Conservation (phyloP, 2,329 filamentous ascomycete species). For the Colletotrichum sp. region DNA sequence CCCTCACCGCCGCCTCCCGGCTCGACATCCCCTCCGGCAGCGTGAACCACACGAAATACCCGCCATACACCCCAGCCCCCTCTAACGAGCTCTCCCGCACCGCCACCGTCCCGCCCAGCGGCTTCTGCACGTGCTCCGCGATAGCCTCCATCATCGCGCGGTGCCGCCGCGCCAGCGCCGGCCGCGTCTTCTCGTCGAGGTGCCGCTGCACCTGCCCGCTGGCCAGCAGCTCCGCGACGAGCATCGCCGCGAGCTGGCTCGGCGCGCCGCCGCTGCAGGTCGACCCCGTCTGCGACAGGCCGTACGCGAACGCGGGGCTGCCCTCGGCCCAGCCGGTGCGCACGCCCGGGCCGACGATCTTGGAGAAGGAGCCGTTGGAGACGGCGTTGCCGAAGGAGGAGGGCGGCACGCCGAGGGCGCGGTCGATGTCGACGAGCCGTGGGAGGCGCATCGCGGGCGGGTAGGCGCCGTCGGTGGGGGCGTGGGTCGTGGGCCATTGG, state of each 20-base stretch:
- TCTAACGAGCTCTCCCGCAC: constrained; percentile 40
- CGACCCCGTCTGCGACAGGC: constrained; percentile 57
- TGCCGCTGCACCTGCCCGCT: constrained; percentile 49
- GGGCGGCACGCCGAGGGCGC: constrained; percentile 60
- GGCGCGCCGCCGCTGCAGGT: constrained; percentile 64
- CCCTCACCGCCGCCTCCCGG: constrained; percentile 61
- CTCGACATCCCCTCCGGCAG: constrained; percentile 59
- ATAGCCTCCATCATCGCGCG: constrained; percentile 63
- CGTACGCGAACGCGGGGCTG: constrained; percentile 57
- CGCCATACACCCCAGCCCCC: constrained; percentile 64
- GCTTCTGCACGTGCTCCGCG: constrained; percentile 57
- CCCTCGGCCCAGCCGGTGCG: constrained; percentile 90
- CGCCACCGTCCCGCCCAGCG: constrained; percentile 58
- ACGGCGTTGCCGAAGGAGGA: constrained; percentile 77
- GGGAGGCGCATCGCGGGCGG: constrained; percentile 60
- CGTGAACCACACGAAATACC: constrained; percentile 85
- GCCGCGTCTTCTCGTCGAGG: constrained; percentile 46
- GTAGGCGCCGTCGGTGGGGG: constrained; percentile 32
- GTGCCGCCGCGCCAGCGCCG: constrained; percentile 51
- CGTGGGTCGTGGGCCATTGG: constrained; percentile 68
- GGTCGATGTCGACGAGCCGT: constrained; percentile 80
- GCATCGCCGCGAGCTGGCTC: constrained; percentile 56
- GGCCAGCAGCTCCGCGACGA: constrained; percentile 54
- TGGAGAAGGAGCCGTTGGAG: constrained; percentile 90
- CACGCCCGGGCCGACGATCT: constrained; percentile 81